phyloP scores from a whole-genome alignment of 768 basidiomycete species.

The Chalciporus chontae region DNA sequence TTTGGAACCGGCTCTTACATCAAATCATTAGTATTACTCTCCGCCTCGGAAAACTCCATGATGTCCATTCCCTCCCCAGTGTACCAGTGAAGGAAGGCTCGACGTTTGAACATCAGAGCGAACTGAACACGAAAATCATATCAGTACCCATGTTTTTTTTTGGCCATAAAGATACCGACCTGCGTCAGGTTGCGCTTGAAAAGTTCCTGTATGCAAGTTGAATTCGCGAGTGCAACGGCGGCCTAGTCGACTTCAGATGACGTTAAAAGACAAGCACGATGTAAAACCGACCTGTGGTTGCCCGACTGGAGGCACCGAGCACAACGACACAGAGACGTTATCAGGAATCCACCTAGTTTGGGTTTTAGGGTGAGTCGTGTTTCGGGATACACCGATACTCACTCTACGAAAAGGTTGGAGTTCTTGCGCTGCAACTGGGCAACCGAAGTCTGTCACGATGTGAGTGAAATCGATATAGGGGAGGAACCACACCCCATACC shows the following conservation, averaged over 20 bases:
- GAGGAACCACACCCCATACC: conserved; percentile 35
- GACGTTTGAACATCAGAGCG: conserved; percentile 74
- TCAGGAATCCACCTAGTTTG: conserved; percentile 79
- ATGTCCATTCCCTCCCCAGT: conserved; percentile 89
- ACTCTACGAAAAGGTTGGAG: conserved; percentile 79
- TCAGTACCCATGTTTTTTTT: conserved; percentile 2
- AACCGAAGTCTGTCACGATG: conserved; percentile 53
- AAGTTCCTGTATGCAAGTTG: conserved; percentile 81
- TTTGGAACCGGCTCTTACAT: conserved; percentile 51
- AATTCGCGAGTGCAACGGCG: conserved; percentile 70
- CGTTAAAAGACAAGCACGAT: neutral
- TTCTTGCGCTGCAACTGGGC: conserved; percentile 73
- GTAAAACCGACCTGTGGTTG: conserved; percentile 53
- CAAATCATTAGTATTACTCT: conserved; percentile 76
- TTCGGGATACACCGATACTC: conserved; percentile 18
- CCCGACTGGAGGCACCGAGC: conserved; percentile 80
- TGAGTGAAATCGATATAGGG: conserved; percentile 4
- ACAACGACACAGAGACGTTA: conserved; percentile 81
- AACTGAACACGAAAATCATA: conserved; percentile 45
- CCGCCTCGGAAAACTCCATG: conserved; percentile 80
- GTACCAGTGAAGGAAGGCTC: conserved; percentile 90
- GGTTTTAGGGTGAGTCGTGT: conserved; percentile 1
- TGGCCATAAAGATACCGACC: conserved; percentile 33
- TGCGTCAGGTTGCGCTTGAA: conserved; percentile 70
- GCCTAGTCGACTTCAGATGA: conserved; percentile 39